Base-by-base conservation (phyloP, 441 rosid genomes). In the Pelargonium citronellum region DNA sequence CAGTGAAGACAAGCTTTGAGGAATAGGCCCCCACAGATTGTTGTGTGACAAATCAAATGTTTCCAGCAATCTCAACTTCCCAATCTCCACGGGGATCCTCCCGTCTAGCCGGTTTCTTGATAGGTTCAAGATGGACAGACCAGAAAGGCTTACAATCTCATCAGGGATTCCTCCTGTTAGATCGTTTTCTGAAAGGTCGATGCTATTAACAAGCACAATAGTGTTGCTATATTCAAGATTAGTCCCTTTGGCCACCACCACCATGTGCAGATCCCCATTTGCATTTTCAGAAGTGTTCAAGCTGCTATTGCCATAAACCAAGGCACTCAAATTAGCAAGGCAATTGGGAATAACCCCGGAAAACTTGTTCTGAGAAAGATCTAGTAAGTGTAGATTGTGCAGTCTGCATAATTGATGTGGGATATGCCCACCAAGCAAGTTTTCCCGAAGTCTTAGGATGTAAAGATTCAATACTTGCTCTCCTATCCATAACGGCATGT, bases 271-370 rank as follows among this genome's bases (percentile, higher is more conserved):
- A 7, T 44, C 49, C 10, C 49, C 49, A 44, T 44, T 44, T 9
- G 49, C 49, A 44, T 44, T 44, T 44, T 44, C 49, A 44, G 49
- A 44, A 44, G 49, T 44, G 49, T 44, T 44, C 2, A 44, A 44
- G 49, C 61, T 74, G 73, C 62, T 71, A 3, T 49, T 66, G n/a
- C 74, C 80, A 10, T 30, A 19, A 19, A 67, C 78, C 51, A 83
- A 67, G 62, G 78, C 75, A 7, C 83, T 80, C 47, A 89, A 81
- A 39, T 84, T 83, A 16, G 76, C 71, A 11, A 89, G 47, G 51
- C 91, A 89, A 47, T 63, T 78, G 5, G 90, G 91, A 60, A 89
- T 73, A 6, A 68, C 57, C 11, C 90, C 89, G 11, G 78, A 78
- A 30, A 79, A 44, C n/a, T 72, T 74, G 73, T 88, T 86, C 0